Evolutionary conservation across 768 basidiomycete genomes (phyloP).

Genomic region (Suillus subluteus): DNA sequence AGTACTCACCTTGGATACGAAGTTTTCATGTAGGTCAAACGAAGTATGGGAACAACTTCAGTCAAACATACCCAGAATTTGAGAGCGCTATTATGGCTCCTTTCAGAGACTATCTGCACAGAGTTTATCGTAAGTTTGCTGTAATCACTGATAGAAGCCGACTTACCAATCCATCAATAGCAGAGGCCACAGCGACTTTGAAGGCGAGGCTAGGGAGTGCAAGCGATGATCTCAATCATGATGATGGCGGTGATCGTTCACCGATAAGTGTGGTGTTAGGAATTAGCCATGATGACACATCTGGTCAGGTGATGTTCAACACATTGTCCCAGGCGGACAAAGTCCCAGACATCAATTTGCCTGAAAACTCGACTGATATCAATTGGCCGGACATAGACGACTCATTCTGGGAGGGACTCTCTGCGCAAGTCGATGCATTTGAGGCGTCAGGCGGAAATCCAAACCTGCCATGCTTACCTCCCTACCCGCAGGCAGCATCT

Average conservation of each 20-base stretch:
- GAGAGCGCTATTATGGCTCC: neutral
- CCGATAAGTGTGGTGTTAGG: neutral
- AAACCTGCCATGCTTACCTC: neutral
- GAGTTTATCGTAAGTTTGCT: neutral
- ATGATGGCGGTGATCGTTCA: neutral
- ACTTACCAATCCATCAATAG: neutral
- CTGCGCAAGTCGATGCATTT: neutral
- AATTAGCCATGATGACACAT: neutral
- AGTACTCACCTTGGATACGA: neutral
- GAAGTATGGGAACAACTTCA: neutral
- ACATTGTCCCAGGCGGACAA: neutral
- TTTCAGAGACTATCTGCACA: neutral
- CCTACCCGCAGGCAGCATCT: neutral
- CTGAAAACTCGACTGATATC: neutral
- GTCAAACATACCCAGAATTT: neutral
- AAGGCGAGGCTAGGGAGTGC: slow-evolving; percentile 2
- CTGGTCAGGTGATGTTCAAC: neutral
- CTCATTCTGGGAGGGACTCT: slow-evolving; percentile 1
- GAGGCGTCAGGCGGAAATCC: neutral
- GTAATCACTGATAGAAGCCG: neutral
- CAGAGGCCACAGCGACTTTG: slow-evolving; percentile 1
- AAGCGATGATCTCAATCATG: neutral
- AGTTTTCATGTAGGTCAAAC: neutral
- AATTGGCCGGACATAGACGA: neutral
- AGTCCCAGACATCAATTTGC: neutral